Evolutionary conservation across 257 asterid genomes (phyloP).

Genomic region (Catharanthus roseus): DNA sequence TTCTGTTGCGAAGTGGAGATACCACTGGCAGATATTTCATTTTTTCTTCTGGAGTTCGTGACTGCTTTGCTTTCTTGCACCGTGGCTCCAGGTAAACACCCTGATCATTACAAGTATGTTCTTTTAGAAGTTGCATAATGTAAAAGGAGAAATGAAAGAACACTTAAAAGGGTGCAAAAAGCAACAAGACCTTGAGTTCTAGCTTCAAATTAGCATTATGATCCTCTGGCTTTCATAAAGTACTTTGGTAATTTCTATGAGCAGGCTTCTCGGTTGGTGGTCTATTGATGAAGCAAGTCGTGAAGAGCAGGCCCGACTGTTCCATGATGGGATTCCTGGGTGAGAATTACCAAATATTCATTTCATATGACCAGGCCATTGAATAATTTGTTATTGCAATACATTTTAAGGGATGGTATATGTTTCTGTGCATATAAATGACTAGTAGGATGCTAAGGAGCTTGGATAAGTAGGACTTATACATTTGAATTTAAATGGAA

Average conservation of each 20-base stretch:
- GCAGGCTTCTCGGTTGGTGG: slow-evolving; percentile 99
- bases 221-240: slow-evolving; percentile 5
- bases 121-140: not conserved
- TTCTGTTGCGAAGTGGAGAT: slow-evolving; percentile 63
- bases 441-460: not conserved
- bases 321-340: slow-evolving; percentile 70
- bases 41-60: slow-evolving; percentile 59
- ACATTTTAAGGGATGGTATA: not conserved
- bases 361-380: not conserved
- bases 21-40: slow-evolving; percentile 52
- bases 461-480: not conserved
- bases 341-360: slow-evolving; percentile 27
- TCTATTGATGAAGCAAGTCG: slow-evolving; percentile 92
- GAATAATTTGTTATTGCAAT: not conserved
- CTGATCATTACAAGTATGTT: not conserved
- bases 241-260: slow-evolving; percentile 16
- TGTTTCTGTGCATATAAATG: not conserved
- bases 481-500: not conserved
- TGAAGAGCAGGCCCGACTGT: slow-evolving; percentile 88
- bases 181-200: not conserved
- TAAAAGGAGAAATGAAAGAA: not conserved
- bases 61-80: slow-evolving; percentile 75
- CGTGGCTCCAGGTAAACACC: slow-evolving; percentile 86
- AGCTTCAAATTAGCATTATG: not conserved
- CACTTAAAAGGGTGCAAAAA: not conserved